These are phyloP conservation scores for Phenoliferia sp. DNA, from an alignment of 1,284 basidiomycete species.

Conservation along the genomic window DNA sequence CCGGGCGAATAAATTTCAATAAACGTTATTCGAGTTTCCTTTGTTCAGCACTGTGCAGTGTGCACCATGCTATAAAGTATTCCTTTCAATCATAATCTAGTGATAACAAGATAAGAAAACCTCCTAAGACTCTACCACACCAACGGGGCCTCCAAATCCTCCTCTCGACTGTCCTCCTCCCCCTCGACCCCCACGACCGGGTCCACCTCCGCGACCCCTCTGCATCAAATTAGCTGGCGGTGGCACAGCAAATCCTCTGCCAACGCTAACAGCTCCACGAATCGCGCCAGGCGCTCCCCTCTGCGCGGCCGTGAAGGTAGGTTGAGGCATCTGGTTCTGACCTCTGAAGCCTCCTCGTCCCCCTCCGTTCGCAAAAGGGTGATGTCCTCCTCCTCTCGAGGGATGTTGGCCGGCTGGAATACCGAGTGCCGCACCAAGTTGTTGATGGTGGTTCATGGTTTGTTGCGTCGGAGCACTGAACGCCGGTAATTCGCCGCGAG, in stretches of 20 bases:
- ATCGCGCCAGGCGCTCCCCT: neutral
- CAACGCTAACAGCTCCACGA: neutral
- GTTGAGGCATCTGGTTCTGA: neutral
- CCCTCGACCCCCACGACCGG: neutral
- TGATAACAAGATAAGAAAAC: too few species aligned
- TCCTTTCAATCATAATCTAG: too few species aligned
- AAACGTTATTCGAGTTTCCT: too few species aligned
- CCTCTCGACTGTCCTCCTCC: neutral
- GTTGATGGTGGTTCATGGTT: slow-evolving; percentile 15
- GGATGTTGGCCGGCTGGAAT: slow-evolving; percentile 11
- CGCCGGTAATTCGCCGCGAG: slow-evolving; percentile 10
- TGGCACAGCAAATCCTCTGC: neutral
- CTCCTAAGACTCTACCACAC: neutral
- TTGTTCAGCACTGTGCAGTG: too few species aligned
- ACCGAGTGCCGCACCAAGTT: slow-evolving; percentile 21
- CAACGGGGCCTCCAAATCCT: neutral
- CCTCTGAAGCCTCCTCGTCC: neutral
- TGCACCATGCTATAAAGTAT: too few species aligned
- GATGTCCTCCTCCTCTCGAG: neutral
- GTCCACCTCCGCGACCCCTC: neutral
- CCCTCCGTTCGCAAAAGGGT: neutral
- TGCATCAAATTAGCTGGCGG: neutral
- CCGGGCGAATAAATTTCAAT: too few species aligned
- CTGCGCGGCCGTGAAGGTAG: slow-evolving; percentile 1
- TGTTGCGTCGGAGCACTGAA: neutral